Evolutionary conservation across 495 filamentous ascomycete species (phyloP).

Genomic region (Polyplosphaeria fusca): DNA sequence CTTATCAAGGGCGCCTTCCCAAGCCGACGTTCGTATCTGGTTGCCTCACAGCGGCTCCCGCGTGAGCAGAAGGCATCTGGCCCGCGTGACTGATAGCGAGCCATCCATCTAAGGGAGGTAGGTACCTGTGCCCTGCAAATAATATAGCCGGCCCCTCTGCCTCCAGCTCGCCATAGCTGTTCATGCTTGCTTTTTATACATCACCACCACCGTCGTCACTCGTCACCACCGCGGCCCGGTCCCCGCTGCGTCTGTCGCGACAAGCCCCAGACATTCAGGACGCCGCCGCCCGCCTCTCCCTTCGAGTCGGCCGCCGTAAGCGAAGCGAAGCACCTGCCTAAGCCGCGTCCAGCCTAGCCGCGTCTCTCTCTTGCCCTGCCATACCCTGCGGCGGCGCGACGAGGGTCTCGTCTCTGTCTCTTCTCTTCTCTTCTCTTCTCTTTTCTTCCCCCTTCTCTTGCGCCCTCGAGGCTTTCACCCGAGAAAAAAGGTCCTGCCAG

Average conservation of each 20-base stretch:
- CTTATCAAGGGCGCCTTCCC: background rate
- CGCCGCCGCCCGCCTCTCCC: too few species aligned
- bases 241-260: background rate
- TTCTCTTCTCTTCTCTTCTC: background rate
- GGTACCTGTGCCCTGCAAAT: background rate
- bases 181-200: background rate
- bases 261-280: background rate
- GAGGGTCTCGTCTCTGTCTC: background rate
- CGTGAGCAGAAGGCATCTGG: too few species aligned
- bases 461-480: background rate
- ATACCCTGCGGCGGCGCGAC: background rate
- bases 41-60: too few species aligned
- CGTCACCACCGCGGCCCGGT: background rate
- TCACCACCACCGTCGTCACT: too few species aligned
- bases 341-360: slow-evolving; percentile 13
- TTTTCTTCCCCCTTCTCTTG: background rate
- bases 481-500: background rate
- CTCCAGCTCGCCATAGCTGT: background rate
- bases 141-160: background rate
- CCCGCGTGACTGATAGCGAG: too few species aligned
- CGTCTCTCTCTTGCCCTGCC: background rate
- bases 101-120: too few species aligned
- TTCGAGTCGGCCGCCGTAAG: slow-evolving; percentile 1
- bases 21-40: background rate
- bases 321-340: slow-evolving; percentile 7